Evolutionary conservation across 495 filamentous ascomycete genomes (phyloP), one percentile per base, ranked within the genome.

Genomic region (Margaritispora aquatica): DNA sequence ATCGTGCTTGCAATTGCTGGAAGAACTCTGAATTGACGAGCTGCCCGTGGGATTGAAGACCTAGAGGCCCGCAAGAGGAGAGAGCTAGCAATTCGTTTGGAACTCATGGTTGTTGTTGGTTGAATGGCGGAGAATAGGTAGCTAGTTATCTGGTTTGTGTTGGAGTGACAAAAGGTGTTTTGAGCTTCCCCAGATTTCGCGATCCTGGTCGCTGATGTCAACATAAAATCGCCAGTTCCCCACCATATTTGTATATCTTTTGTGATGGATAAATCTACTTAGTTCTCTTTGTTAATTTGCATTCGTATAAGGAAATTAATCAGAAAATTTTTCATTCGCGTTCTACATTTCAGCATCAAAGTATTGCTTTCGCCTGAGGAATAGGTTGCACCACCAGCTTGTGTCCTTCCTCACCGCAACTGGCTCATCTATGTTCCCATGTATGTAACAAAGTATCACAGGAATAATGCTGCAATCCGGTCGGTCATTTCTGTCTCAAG

Each of bases 11-110:
- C 20, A 19, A 31, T 7, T 41, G 19, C 1, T 20, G 54, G 65
- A 17, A 51, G 41, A 48, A 31, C 34, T 41, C 38, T 13, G 55
- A 58, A 56, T 59, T 51, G 53, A 27, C 54, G 26, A 10, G 24
- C 13, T 11, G 46, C 23, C 31, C 26, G 46, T 29, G 60, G 23
- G 23, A 59, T n/a, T 1, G 58, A 47, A n/a, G 58, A 61, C 26
- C 64, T 47, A 21, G 61, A 63, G 23, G 58, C 48, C 22, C 64
- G 57, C 20, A 66, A 22, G n/a, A 66, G 47, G 19, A 59, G n/a
- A 5, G 64, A 63, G 31, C 48, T 26, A 44, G 50, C 54, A 19
- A 63, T 41, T 19, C 64, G 64, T 61, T 58, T 47, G 22, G 54
- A 51, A 34, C 44, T 24, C 64, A 66, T 36, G 48, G 52, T 44